phyloP scores from a whole-genome alignment of 2,329 filamentous ascomycete species.

The Magnaporthiopsis incrustans region DNA sequence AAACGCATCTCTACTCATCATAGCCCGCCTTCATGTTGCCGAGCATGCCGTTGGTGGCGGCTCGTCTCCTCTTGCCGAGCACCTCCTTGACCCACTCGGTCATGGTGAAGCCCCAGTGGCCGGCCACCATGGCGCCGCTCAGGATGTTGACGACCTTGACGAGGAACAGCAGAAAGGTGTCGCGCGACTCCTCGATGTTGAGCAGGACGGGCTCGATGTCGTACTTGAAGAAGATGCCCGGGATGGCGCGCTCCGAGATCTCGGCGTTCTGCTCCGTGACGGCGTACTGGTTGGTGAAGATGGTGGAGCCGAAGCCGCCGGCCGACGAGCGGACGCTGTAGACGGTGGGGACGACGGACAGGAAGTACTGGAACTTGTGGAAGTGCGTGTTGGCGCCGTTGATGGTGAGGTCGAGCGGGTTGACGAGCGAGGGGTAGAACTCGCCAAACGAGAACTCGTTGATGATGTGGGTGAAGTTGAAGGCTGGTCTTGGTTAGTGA shows the following conservation, averaged over 20 bases:
- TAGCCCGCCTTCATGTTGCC: conserved; percentile 33
- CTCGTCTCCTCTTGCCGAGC: conserved; percentile 38
- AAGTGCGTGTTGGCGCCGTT: conserved; percentile 70
- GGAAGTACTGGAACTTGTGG: conserved; percentile 96
- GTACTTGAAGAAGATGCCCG: conserved; percentile 96
- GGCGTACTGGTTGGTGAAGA: conserved; percentile 96
- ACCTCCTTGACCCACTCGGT: conserved; percentile 63
- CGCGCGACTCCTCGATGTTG: conserved; percentile 73
- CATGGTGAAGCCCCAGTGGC: conserved; percentile 87
- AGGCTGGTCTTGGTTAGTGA: conserved; percentile 44
- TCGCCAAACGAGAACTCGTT: conserved; percentile 93
- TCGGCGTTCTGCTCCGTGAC: conserved; percentile 79
- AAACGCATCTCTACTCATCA: conserved; percentile 4
- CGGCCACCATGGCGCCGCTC: conserved; percentile 83
- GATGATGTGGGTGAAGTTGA: conserved; percentile 98
- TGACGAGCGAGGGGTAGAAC: conserved; percentile 89
- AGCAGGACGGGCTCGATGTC: conserved; percentile 95
- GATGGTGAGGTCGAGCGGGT: conserved; percentile 88
- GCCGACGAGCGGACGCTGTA: conserved; percentile 58
- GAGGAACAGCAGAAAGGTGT: conserved; percentile 64
- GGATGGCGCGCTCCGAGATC: conserved; percentile 63
- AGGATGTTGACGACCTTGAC: conserved; percentile 86
- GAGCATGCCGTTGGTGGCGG: conserved; percentile 37
- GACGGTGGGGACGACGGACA: conserved; percentile 88
- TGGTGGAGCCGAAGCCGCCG: conserved; percentile 41